These are phyloP conservation scores for Lactifluus volemus DNA, from an alignment of 768 basidiomycete genomes.

Conservation along the genomic window DNA sequence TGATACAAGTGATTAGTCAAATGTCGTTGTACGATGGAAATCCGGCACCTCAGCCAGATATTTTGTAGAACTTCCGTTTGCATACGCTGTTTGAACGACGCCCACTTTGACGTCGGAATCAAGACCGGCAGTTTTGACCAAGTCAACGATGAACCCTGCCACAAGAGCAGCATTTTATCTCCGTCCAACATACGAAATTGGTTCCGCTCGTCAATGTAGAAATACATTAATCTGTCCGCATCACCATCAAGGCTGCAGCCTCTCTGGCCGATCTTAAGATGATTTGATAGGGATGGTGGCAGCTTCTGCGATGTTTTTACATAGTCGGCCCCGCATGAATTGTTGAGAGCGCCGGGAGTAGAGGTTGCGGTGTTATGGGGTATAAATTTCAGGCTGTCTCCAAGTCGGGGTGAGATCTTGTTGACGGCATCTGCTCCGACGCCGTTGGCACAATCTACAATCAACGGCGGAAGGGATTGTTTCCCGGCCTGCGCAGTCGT, in stretches of 20 bases:
- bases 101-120: conserved; percentile 76
- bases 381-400: conserved; percentile 49
- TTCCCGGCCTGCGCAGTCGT: conserved; percentile 44
- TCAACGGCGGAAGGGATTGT: conserved; percentile 44
- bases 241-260: conserved; percentile 96
- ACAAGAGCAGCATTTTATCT: conserved; percentile 96
- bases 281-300: conserved; percentile 63
- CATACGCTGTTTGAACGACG: conserved; percentile 97
- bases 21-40: background rate
- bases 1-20: conserved; percentile 25
- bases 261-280: conserved; percentile 62
- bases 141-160: conserved; percentile 85
- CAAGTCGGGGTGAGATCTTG: conserved; percentile 52
- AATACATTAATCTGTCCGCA: conserved; percentile 95
- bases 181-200: conserved; percentile 92
- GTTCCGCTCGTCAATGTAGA: conserved; percentile 70
- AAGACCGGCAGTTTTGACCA: conserved; percentile 78
- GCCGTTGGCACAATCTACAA: conserved; percentile 99
- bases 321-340: conserved; percentile 88
- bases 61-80: conserved; percentile 93
- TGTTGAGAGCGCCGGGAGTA: conserved; percentile 69
- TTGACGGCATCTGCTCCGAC: conserved; percentile 75
- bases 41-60: conserved; percentile 68
- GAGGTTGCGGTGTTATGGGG: conserved; percentile 61
- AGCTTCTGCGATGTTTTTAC: conserved; percentile 90